Evolutionary conservation across 768 basidiomycete genomes (phyloP).

Genomic region (Rhodotorula babjevae): DNA sequence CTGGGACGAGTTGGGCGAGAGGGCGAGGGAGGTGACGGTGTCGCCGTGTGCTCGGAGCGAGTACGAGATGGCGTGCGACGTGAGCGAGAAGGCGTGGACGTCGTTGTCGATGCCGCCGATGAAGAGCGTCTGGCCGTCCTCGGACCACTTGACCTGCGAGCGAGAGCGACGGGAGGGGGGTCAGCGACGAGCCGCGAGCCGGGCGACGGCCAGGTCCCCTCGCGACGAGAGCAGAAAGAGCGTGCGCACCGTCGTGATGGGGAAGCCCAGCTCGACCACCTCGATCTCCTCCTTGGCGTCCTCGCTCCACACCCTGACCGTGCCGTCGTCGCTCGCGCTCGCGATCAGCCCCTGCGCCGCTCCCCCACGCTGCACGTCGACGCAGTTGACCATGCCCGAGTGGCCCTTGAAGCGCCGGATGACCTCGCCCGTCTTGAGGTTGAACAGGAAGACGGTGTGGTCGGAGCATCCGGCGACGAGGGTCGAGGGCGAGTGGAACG

Average conservation of each 20-base stretch:
- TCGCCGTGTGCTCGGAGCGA: constrained; percentile 79
- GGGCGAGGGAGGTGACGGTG: constrained; percentile 84
- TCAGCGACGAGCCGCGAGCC: no score
- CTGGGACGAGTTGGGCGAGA: constrained; percentile 82
- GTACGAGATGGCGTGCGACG: constrained; percentile 62
- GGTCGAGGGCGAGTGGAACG: constrained; percentile 52
- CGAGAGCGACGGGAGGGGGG: not conserved
- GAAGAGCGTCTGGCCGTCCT: constrained; percentile 81
- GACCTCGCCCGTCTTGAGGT: constrained; percentile 77
- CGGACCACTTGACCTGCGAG: constrained; percentile 59
- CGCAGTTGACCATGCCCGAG: constrained; percentile 79
- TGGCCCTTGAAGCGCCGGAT: constrained; percentile 78
- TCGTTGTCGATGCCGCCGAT: constrained; percentile 94
- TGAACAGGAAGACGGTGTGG: constrained; percentile 68
- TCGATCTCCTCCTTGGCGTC: constrained; percentile 72
- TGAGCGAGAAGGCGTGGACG: constrained; percentile 63
- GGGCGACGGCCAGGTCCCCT: no score
- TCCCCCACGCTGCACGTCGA: constrained; percentile 61
- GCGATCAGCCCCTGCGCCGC: constrained; percentile 78
- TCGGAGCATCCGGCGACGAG: constrained; percentile 88
- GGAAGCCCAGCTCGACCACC: constrained; percentile 70
- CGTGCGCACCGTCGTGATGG: constrained; percentile 65
- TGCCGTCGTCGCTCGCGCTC: constrained; percentile 87
- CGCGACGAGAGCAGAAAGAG: no score
- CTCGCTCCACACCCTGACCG: constrained; percentile 84